phyloP scores from a whole-genome alignment of 2,329 filamentous ascomycete species.

The Westerdykella sp. region DNA sequence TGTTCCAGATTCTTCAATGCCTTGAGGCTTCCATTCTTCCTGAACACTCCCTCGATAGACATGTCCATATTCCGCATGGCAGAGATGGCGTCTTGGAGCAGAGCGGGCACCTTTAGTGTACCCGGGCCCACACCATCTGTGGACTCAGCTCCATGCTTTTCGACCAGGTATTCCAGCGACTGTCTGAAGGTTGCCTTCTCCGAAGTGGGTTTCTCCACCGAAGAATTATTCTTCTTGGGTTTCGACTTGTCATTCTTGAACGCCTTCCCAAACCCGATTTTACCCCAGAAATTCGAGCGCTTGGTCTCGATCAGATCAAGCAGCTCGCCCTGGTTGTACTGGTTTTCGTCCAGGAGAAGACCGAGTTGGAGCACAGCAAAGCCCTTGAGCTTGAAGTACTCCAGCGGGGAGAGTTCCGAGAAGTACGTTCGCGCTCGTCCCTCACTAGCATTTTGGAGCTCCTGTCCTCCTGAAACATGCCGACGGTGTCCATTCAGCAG shows the following conservation, averaged over 20 bases:
- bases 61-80: slow-evolving; percentile 99
- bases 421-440: slow-evolving; percentile 73
- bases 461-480: slow-evolving; percentile 54
- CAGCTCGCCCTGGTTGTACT: slow-evolving; percentile 91
- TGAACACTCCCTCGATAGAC: slow-evolving; percentile 96
- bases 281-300: slow-evolving; percentile 95
- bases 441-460: slow-evolving; percentile 47
- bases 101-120: slow-evolving; percentile 80
- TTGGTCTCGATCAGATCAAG: slow-evolving; percentile 87
- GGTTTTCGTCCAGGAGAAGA: slow-evolving; percentile 78
- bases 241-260: slow-evolving; percentile 82
- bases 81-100: slow-evolving; percentile 89
- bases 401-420: slow-evolving; percentile 86
- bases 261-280: slow-evolving; percentile 92
- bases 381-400: slow-evolving; percentile 96
- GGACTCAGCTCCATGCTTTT: slow-evolving; percentile 93
- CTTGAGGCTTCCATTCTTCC: slow-evolving; percentile 98
- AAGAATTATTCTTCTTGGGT: slow-evolving; percentile 60
- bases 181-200: slow-evolving; percentile 86
- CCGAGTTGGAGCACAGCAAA: slow-evolving; percentile 94
- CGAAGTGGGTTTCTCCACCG: slow-evolving; percentile 30
- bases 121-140: slow-evolving; percentile 93
- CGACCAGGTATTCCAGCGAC: slow-evolving; percentile 78
- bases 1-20: slow-evolving; percentile 81
- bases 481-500: slow-evolving; percentile 65